phyloP scores from a whole-genome alignment of 768 basidiomycete genomes.

The Rhizopogon rudus region DNA sequence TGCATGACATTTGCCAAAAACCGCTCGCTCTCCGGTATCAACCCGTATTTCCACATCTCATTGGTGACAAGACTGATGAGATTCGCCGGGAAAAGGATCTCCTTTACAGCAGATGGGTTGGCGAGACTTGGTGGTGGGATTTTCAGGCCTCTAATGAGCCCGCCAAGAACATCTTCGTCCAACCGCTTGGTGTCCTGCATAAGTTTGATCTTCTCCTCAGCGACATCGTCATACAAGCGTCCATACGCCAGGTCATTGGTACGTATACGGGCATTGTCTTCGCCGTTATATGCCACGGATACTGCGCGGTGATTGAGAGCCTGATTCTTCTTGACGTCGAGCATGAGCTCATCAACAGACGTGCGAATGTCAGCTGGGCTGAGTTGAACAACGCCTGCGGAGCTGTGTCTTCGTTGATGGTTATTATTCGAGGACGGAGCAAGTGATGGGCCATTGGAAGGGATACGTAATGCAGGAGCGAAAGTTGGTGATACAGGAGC shows the following conservation, averaged over 20 bases:
- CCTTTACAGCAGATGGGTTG: conserved; percentile 91
- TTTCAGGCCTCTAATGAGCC: conserved; percentile 87
- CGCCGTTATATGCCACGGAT: conserved; percentile 83
- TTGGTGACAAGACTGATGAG: conserved; percentile 97
- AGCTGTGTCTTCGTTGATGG: conserved; percentile 83
- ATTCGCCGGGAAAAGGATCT: conserved; percentile 98
- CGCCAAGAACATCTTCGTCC: conserved; percentile 91
- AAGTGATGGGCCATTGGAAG: conserved; percentile 42
- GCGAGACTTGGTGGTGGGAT: conserved; percentile 87
- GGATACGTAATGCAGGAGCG: conserved; percentile 66
- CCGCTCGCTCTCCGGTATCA: conserved; percentile 94
- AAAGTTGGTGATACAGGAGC: conserved; percentile 84
- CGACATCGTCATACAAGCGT: conserved; percentile 76
- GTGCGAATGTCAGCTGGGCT: conserved; percentile 60
- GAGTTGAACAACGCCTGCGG: conserved; percentile 71
- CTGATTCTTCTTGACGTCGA: conserved; percentile 66
- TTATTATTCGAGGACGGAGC: conserved; percentile 36
- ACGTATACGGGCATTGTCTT: conserved; percentile 66
- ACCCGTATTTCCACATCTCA: conserved; percentile 99
- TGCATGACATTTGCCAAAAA: conserved; percentile 99
- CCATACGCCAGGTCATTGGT: conserved; percentile 67
- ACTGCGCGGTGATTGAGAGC: conserved; percentile 76
- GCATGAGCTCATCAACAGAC: conserved; percentile 74
- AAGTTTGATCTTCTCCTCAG: conserved; percentile 91
- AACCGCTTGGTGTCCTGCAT: conserved; percentile 87